Percentiles rank a stretch among this genome's conserved stretches.
These are phyloP conservation scores for Elsinoe necatrix DNA, from an alignment of 2,329 filamentous ascomycete species.

Conservation along the genomic window DNA sequence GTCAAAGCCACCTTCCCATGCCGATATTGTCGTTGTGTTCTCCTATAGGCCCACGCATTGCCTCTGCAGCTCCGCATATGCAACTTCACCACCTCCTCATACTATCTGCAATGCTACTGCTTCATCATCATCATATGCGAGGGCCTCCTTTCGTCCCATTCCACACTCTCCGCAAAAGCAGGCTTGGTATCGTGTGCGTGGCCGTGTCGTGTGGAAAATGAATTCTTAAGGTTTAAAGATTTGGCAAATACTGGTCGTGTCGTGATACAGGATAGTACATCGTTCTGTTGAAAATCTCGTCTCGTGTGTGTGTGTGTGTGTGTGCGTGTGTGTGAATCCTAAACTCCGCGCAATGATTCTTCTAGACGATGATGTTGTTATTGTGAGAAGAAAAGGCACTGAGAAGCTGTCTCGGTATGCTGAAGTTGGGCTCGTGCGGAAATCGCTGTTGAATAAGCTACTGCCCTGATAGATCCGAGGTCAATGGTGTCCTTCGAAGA, in stretches of 20 bases:
- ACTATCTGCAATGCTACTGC: no score
- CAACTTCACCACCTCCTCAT: no score
- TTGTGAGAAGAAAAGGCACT: background rate
- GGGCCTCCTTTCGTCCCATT: no score
- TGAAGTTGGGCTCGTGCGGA: background rate
- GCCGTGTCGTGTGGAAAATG: background rate
- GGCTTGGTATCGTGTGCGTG: constrained; percentile 1
- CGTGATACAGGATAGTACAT: background rate
- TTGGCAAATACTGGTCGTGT: background rate
- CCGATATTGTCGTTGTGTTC: no score
- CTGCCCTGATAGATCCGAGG: background rate
- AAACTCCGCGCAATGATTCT: constrained; percentile 10
- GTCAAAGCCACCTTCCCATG: no score
- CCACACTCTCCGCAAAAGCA: background rate
- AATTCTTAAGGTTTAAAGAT: background rate
- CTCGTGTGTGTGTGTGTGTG: background rate
- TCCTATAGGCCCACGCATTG: no score
- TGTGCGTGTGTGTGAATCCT: no score
- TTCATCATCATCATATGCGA: no score
- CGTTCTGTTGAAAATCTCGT: background rate
- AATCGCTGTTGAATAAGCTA: background rate
- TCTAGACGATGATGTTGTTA: background rate
- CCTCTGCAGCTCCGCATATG: no score
- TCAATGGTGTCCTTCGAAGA: background rate
- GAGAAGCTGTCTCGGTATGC: background rate